Percentiles rank a stretch among this genome's conserved stretches.
Evolutionary conservation across 257 asterid genomes (phyloP).

Genomic region (Gardenia jasminoides): DNA sequence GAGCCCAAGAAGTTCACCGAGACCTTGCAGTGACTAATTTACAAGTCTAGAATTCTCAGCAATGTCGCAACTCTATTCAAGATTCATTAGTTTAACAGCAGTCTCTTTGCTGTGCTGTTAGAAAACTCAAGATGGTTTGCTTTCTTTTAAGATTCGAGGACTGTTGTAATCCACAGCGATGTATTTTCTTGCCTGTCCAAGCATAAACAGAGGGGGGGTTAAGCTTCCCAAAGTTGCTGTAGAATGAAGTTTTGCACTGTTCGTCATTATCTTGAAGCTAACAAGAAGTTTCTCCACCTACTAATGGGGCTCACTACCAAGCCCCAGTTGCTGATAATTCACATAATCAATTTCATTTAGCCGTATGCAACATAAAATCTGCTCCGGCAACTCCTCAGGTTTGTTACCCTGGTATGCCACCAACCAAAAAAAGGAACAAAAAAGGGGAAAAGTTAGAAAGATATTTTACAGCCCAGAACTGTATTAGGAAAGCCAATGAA

Average conservation of each 20-base stretch:
- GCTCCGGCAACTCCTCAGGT: conserved; percentile 93
- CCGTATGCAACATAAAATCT: conserved; percentile 80
- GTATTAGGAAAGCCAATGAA: neutral
- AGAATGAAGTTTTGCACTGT: conserved; percentile 16
- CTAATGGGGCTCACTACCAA: conserved; percentile 40
- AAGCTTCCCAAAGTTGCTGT: conserved; percentile 12
- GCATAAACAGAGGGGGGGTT: neutral
- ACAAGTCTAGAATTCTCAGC: no score
- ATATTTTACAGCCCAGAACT: neutral
- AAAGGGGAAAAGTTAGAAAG: neutral
- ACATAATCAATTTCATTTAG: conserved; percentile 78
- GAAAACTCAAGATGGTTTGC: neutral
- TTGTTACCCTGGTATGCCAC: conserved; percentile 70
- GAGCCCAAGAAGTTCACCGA: no score
- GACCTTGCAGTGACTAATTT: no score
- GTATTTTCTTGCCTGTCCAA: no score
- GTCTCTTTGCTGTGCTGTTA: neutral
- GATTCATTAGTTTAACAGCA: neutral
- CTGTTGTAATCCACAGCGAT: neutral
- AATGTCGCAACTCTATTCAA: neutral
- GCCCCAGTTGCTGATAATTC: conserved; percentile 70
- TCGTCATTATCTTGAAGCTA: conserved; percentile 19
- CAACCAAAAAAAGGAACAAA: neutral
- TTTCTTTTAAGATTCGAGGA: neutral
- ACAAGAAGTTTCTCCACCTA: conserved; percentile 34